Evolutionary conservation across 192 early-diverging fungal species (phyloP), one percentile per base, ranked within the genome.

Genomic region (Allomyces macrogynus): DNA sequence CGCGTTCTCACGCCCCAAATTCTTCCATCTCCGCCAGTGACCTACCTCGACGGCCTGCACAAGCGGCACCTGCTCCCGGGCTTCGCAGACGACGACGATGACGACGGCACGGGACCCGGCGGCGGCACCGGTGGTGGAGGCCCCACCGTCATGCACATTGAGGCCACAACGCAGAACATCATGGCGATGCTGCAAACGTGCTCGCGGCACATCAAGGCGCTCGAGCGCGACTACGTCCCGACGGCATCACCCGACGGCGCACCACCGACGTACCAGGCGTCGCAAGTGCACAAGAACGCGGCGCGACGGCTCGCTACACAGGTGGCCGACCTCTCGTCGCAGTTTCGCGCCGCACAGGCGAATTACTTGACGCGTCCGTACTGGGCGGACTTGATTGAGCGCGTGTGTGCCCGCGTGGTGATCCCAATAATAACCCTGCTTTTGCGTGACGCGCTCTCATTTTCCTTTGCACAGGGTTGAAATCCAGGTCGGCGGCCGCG

Each of bases 51-150:
- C 40, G 74, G 63, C 8, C 80, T 93, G 75, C 92, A 98, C 74
- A 87, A 85, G 67, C 87, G 87, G 66, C 88, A 93, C 70, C 71
- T 93, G 20, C 69, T 96, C 63, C 95, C 95, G 22, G 93, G 93
- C 32, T 98, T 98, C 67, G 90, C 94, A 65, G 93, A 98, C 75
- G 80, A 84, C 23, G 73, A 81, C 0, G 78, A 71, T 3, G 88
- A 90, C 69, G 87, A 90, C 69, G 75, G 32, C 32, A 40, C 32
- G 32, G 32, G 32, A 0, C 32, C 32, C 32, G 32, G 32, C 32
- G 32, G 32, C 32, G 32, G 32, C 32, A 8, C 4, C 32, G 7
- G 32, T 40, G 32, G 32, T 40, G 32, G 4, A 7, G 32, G 32
- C 32, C 32, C 32, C 4, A 40, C 32, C 32, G 32, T 40, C 32